A percentile compares a stretch with the other conserved stretches of the same genome.
Conservation (phyloP, 805 yeast genomes). For the Candida pini region DNA sequence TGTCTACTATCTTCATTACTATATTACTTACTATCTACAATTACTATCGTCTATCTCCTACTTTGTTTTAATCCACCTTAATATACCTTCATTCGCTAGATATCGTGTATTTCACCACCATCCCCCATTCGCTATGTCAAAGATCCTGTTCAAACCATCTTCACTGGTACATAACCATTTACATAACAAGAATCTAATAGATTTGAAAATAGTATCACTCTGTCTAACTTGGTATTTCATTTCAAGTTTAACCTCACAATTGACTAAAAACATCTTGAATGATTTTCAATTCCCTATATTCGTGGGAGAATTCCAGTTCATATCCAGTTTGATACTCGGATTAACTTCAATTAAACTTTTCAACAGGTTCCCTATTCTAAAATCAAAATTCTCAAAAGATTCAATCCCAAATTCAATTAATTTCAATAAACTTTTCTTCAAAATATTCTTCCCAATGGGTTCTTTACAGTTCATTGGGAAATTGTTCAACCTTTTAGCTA, state of each 20-base stretch:
- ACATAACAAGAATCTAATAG: too few species aligned
- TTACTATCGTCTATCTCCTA: too few species aligned
- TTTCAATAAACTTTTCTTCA: conserved; percentile 35
- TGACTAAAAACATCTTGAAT: conserved; percentile 50
- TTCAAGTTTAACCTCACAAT: conserved; percentile 60
- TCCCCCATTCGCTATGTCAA: too few species aligned
- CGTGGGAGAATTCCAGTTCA: conserved; percentile 59
- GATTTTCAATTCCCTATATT: conserved; percentile 57
- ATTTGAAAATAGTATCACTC: conserved; percentile 32
- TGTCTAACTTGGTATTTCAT: conserved; percentile 58
- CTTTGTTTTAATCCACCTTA: too few species aligned
- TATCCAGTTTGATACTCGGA: conserved; percentile 38
- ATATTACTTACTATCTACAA: too few species aligned
- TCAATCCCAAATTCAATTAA: conserved; percentile 40
- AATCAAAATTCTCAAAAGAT: conserved; percentile 42
- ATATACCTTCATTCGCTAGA: too few species aligned
- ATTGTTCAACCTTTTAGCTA: conserved; percentile 56
- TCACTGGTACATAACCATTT: too few species aligned
- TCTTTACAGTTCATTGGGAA: conserved; percentile 63
- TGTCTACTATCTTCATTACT: too few species aligned
- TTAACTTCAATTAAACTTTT: conserved; percentile 8
- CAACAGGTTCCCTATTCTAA: conserved; percentile 6
- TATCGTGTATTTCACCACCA: too few species aligned
- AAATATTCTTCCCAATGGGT: conserved; percentile 57
- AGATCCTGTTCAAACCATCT: too few species aligned